phyloP scores from a whole-genome alignment of 148 eudicot species.

The Arbutus unedo region DNA sequence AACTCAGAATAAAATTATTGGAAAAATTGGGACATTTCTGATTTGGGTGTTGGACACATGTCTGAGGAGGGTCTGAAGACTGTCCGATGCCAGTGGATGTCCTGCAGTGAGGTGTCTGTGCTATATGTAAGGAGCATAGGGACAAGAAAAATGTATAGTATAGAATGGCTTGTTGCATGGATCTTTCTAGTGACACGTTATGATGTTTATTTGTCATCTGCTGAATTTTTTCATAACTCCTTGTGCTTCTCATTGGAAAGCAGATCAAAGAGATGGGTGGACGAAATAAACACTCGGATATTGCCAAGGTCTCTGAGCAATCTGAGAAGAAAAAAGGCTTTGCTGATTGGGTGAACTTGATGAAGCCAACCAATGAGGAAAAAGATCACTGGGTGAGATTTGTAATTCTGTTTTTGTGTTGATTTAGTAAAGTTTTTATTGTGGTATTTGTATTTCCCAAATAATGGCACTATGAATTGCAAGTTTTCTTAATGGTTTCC shows the following conservation, averaged over 20 bases:
- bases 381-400: conserved; percentile 87
- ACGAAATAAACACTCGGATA: conserved; percentile 35
- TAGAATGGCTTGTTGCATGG: not conserved
- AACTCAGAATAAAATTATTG: not conserved
- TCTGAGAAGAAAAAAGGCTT: conserved; percentile 73
- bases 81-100: not conserved
- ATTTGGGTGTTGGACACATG: not conserved
- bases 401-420: not conserved
- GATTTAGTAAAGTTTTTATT: not conserved
- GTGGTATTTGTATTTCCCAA: not conserved
- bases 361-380: conserved; percentile 73
- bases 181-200: not conserved
- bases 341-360: conserved; percentile 69
- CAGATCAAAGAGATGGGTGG: conserved; percentile 86
- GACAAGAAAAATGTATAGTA: not conserved
- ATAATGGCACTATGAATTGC: not conserved
- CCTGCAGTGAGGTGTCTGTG: not conserved
- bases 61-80: not conserved
- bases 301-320: conserved; percentile 50
- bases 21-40: not conserved
- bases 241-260: conserved; percentile 9
- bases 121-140: not conserved
- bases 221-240: not conserved
- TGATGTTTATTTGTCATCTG: not conserved
- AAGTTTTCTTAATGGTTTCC: conserved; percentile 14